These are phyloP conservation scores for Sporobolomyces roseus DNA, from an alignment of 768 basidiomycete genomes.

Conservation along the genomic window DNA sequence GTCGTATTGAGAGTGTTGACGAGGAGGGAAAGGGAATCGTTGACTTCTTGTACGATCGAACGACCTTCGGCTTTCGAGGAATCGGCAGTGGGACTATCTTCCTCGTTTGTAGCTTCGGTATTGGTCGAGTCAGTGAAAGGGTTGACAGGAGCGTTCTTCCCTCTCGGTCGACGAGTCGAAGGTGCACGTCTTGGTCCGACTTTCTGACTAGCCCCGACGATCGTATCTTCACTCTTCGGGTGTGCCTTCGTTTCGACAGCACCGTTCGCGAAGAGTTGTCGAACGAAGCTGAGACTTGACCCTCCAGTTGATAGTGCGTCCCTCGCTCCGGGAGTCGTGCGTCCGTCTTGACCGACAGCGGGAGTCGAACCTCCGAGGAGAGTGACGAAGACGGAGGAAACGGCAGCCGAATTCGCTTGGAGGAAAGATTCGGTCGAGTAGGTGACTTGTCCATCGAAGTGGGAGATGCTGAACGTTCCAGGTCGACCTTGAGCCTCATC, in stretches of 20 bases:
- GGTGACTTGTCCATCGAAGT: slow-evolving; percentile 84
- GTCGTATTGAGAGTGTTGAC: slow-evolving; percentile 53
- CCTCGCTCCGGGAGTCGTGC: slow-evolving; percentile 34
- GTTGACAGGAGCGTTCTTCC: slow-evolving; percentile 42
- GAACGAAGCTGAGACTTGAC: slow-evolving; percentile 84
- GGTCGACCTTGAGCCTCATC: slow-evolving; percentile 55
- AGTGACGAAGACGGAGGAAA: slow-evolving; percentile 89
- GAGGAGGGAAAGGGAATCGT: slow-evolving; percentile 63
- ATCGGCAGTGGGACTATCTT: slow-evolving; percentile 50
- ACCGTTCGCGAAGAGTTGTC: slow-evolving; percentile 79
- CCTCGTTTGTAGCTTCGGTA: slow-evolving; percentile 52
- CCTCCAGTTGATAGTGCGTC: slow-evolving; percentile 63
- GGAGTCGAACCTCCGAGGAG: slow-evolving; percentile 63
- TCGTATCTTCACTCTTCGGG: slow-evolving; percentile 87
- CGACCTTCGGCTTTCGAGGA: slow-evolving; percentile 10
- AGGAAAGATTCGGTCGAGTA: slow-evolving; percentile 89
- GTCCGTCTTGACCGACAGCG: slow-evolving; percentile 14
- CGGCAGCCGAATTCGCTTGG: slow-evolving; percentile 77
- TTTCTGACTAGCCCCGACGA: slow-evolving; percentile 87
- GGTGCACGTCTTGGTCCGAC: slow-evolving; percentile 92
- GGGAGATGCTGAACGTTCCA: slow-evolving; percentile 84
- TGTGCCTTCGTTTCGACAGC: slow-evolving; percentile 89
- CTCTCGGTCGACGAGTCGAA: slow-evolving; percentile 64
- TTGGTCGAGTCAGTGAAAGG: slow-evolving; percentile 27
- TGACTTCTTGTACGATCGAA: slow-evolving; percentile 47